A percentile compares a stretch with the other conserved stretches of the same genome.
Evolutionary conservation across 495 filamentous ascomycete genomes (phyloP).

Genomic region (Saxophila tyrrhenica): DNA sequence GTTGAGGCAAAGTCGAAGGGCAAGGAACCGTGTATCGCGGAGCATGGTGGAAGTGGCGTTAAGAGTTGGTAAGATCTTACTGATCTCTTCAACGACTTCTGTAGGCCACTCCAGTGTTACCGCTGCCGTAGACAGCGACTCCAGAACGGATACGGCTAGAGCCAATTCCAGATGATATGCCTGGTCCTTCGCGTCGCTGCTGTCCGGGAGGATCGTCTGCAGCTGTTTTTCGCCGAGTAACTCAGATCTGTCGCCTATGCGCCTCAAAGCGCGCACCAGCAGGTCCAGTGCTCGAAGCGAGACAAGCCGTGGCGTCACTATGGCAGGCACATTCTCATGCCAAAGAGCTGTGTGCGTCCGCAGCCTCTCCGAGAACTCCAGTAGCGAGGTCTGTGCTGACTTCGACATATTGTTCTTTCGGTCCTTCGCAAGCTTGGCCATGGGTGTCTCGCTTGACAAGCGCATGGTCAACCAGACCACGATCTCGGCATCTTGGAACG

Average conservation of each 20-base stretch:
- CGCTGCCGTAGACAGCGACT: slow-evolving; percentile 33
- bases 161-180: slow-evolving; percentile 10
- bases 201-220: not conserved
- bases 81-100: slow-evolving; percentile 1
- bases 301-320: slow-evolving; percentile 50
- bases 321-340: slow-evolving; percentile 38
- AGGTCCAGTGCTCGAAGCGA: slow-evolving; percentile 54
- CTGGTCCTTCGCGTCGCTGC: not conserved
- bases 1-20: slow-evolving; percentile 68
- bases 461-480: slow-evolving; percentile 41
- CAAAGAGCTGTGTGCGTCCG: slow-evolving; percentile 45
- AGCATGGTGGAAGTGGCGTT: not conserved
- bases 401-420: slow-evolving; percentile 60
- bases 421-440: slow-evolving; percentile 46
- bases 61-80: not conserved
- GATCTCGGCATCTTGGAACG: slow-evolving; percentile 25
- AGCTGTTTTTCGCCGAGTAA: slow-evolving; percentile 36
- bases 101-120: slow-evolving; percentile 6
- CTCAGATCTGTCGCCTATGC: slow-evolving; percentile 36
- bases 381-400: slow-evolving; percentile 42
- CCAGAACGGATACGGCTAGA: slow-evolving; percentile 51
- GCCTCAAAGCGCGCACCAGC: slow-evolving; percentile 42
- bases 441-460: slow-evolving; percentile 41
- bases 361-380: slow-evolving; percentile 35
- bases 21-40: slow-evolving; percentile 12